Conservation (phyloP, 169 alveolate species). For the Cryptosporidium muris region DNA sequence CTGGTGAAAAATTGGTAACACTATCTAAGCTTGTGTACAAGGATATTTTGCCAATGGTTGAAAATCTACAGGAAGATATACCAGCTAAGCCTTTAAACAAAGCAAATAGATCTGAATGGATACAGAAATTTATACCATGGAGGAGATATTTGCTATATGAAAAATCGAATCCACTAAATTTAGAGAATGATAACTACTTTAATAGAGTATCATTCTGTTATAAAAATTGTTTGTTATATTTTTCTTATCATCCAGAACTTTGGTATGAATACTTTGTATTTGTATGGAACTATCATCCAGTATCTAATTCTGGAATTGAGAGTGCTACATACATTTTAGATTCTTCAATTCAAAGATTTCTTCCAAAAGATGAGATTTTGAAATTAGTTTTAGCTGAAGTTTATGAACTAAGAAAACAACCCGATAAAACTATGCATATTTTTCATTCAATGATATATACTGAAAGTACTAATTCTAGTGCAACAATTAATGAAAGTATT, state of each 20-base stretch:
- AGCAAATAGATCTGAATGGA: slow-evolving; percentile 29
- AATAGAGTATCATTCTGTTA: slow-evolving; percentile 55
- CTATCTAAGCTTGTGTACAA: slow-evolving; percentile 43
- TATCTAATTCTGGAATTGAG: slow-evolving; percentile 35
- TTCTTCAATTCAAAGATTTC: slow-evolving; percentile 61
- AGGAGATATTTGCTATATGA: slow-evolving; percentile 38
- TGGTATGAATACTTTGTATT: slow-evolving; percentile 68
- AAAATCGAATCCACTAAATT: slow-evolving; percentile 36
- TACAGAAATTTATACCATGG: slow-evolving; percentile 52
- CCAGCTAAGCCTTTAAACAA: slow-evolving; percentile 65
- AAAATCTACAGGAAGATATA: slow-evolving; percentile 21
- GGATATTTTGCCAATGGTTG: slow-evolving; percentile 24
- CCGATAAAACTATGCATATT: slow-evolving; percentile 36
- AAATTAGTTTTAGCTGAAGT: slow-evolving; percentile 62
- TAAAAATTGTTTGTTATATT: slow-evolving; percentile 55
- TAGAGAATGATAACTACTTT: slow-evolving; percentile 31
- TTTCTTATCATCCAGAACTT: slow-evolving; percentile 60
- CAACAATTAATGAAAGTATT: not conserved
- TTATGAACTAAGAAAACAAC: slow-evolving; percentile 42
- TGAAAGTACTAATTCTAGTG: slow-evolving; percentile 22
- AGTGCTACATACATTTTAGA: slow-evolving; percentile 42
- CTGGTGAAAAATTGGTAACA: slow-evolving; percentile 62
- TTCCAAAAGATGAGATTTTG: slow-evolving; percentile 61
- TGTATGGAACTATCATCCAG: slow-evolving; percentile 69
- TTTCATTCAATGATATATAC: slow-evolving; percentile 52